phyloP scores from a whole-genome alignment of 495 filamentous ascomycete genomes.

The Penicillium canariense region DNA sequence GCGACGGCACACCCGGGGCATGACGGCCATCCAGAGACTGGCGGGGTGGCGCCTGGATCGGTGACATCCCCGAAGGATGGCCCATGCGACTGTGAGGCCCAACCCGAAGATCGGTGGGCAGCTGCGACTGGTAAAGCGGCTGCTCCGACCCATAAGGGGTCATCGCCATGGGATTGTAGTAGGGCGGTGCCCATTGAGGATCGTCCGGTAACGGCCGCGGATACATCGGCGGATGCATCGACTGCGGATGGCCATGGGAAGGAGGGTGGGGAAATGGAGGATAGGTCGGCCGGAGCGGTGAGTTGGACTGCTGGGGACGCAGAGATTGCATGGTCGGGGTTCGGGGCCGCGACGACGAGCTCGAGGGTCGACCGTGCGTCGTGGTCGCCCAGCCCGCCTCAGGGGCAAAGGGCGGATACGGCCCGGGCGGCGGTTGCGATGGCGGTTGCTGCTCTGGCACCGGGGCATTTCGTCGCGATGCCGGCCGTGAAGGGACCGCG shows the following conservation, averaged over 20 bases:
- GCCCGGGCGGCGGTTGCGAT: too few species aligned
- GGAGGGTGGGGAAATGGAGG: conserved; percentile 31
- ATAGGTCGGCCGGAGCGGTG: conserved; percentile 35
- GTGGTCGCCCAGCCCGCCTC: conserved; percentile 26
- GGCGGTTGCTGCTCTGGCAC: conserved; percentile 26
- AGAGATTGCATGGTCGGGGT: conserved; percentile 41
- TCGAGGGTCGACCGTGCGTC: conserved; percentile 25
- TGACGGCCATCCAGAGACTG: conserved; percentile 9
- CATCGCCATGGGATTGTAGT: conserved; percentile 36
- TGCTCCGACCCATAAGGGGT: conserved; percentile 31
- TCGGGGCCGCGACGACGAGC: conserved; percentile 38
- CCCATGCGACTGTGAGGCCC: conserved; percentile 25
- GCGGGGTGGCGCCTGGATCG: conserved; percentile 13
- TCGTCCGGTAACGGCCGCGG: conserved; percentile 45
- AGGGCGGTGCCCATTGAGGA: conserved; percentile 44
- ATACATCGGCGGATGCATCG: conserved; percentile 29
- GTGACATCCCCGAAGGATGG: conserved; percentile 19
- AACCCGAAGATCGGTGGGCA: conserved; percentile 33
- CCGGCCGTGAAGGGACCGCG: conserved; percentile 14
- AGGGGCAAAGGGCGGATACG: conserved; percentile 27
- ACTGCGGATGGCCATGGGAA: conserved; percentile 27
- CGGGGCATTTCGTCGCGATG: conserved; percentile 26
- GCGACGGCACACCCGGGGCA: conserved; percentile 11
- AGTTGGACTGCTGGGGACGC: conserved; percentile 32
- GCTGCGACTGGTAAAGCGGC: conserved; percentile 27